Evolutionary conservation across 352 stramenopile genomes (phyloP), one percentile per base, ranked within the genome.

Genomic region (Globisporangium cederbergense): DNA sequence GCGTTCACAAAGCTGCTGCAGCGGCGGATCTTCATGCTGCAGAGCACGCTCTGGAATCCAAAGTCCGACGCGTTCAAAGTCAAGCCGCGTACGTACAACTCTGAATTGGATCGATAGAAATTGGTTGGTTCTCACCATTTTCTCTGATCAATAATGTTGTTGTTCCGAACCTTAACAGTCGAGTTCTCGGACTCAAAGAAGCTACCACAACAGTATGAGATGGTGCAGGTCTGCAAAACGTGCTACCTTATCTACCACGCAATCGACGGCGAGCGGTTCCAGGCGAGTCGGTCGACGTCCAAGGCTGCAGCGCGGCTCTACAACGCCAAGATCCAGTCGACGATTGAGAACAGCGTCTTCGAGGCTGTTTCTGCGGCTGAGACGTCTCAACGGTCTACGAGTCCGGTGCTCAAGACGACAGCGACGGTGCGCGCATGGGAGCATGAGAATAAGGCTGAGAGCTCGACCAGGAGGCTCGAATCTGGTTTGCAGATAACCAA

Each of bases 1-100:
- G 62, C 60, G 36, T 75, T 77, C 58, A 70, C 74, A 28, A 81
- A 77, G 25, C 65, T 90, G 34, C 74, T 90, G 16, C 77, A 90
- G 59, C 69, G 78, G 36, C 72, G 81, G 36, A 81, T 88, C 53
- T 88, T 86, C 67, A 88, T 88, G 76, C 77, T 90, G 56, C 76
- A 79, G 36, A 86, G 81, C 56, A 89, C 81, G 42, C 53, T 89
- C 51, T 90, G 81, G 81, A 88, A 90, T 45, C 81, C 81, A 18
- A 72, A 87, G 22, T 88, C 79, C 11, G 74, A 87, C 42, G 68
- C 74, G 4, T 90, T 88, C 52, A 68, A 81, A 52, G 68, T 77
- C 51, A 85, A 85, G 62, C 61, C 71, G 4, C 50, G 79, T 88
- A 63, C 55, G 73, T 73, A 51, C 53, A 62, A 36, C 36, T 42